Base-by-base conservation (phyloP, 192 early-diverging fungal genomes). In the Backusella luteola region DNA sequence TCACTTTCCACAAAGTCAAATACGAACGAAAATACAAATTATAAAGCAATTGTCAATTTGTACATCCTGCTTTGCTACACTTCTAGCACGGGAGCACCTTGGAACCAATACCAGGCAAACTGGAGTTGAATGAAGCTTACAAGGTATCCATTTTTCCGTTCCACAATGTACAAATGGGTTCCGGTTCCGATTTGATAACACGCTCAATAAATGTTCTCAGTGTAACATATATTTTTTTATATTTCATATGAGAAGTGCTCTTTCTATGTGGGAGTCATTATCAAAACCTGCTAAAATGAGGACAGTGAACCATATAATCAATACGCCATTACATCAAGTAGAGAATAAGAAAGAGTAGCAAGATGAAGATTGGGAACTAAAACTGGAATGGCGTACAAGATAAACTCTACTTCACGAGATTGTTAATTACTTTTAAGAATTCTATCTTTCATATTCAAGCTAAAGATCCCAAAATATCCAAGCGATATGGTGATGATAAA, bases 111-210 rank as follows among this genome's bases (percentile, higher is more conserved):
- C 42, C 21, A 9, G 19, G n/a, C 9, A 21, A 56, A 56, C 52
- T 56, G 52, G 23, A 56, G n/a, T 56, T 52, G 49, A 52, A 52
- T 52, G 7, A 19, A 53, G n/a, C n/a, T 53, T 53, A 8, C 17
- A 53, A 53, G 49, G 49, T 53, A 53, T 8, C 49, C 15, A 53
- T 53, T 8, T n/a, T 56, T 21, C 21, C 42, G 42, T 44, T 17
- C 14, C 42, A 49, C 46, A 14, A 12, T 63, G 56, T 63, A 63
- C 56, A 63, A 63, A 63, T 63, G 29, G 56, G 56, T 63, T 63
- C 56, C 56, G 56, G 56, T 63, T 63, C 56, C 56, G 56, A 63
- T 63, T 63, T 63, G 56, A 63, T 63, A 63, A 63, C 56, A 63
- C 21, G 4, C 26, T 63, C 8, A 63, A 21, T 56, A 21, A 21